Conservation (phyloP, 495 filamentous ascomycete genomes). For the Amphirosellinia nigrospora region DNA sequence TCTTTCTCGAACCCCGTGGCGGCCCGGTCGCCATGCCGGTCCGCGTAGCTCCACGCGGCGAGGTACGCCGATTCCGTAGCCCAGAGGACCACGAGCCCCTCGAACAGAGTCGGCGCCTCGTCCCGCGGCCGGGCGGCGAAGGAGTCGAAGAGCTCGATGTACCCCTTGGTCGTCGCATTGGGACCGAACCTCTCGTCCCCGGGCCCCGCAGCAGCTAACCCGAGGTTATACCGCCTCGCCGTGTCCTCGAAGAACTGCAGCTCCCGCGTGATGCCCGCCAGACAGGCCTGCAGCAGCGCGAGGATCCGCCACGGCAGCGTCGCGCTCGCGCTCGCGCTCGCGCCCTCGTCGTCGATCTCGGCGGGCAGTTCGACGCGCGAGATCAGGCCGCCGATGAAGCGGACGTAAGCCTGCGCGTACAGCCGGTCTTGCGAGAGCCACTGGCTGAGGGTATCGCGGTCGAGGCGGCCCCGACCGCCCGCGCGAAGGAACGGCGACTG, state of each 20-base stretch:
- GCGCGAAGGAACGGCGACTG: constrained; percentile 71
- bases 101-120: constrained; percentile 49
- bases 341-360: constrained; percentile 29
- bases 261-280: constrained; percentile 71
- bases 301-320: constrained; percentile 57
- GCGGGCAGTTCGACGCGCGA: constrained; percentile 64
- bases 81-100: constrained; percentile 75
- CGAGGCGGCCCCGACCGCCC: constrained; percentile 67
- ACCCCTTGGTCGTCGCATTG: constrained; percentile 36
- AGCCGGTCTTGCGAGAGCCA: constrained; percentile 81
- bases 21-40: constrained; percentile 25
- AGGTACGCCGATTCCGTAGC: constrained; percentile 72
- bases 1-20: constrained; percentile 39
- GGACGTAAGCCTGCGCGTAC: constrained; percentile 74
- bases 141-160: constrained; percentile 46
- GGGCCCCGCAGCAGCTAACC: constrained; percentile 50
- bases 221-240: constrained; percentile 65
- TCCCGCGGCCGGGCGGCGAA: constrained; percentile 30
- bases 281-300: constrained; percentile 64
- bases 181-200: constrained; percentile 38
- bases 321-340: constrained; percentile 49
- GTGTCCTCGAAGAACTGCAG: constrained; percentile 71
- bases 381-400: constrained; percentile 71
- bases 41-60: constrained; percentile 64
- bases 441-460: constrained; percentile 60